These are phyloP conservation scores for Lenwebbia sp. DNA, from an alignment of 345 rosid genomes.

Conservation along the genomic window DNA sequence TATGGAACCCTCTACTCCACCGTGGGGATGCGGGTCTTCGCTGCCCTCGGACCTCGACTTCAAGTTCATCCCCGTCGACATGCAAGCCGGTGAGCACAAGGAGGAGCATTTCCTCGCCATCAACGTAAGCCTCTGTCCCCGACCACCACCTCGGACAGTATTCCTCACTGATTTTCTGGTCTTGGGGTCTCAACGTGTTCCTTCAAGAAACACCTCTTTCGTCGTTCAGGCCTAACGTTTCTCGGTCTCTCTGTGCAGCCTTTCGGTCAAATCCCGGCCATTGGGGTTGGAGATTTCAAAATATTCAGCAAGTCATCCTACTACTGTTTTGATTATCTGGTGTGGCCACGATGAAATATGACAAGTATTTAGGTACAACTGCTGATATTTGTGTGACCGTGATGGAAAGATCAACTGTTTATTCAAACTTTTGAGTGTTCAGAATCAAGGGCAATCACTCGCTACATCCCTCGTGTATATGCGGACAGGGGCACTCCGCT, in stretches of 20 bases:
- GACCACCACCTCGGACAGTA: constrained; percentile 1
- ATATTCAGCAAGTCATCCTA: constrained; percentile 38
- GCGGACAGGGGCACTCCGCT: constrained; percentile 49
- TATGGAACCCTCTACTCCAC: constrained; percentile 10
- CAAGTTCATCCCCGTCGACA: constrained; percentile 13
- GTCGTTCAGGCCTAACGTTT: constrained; percentile 24
- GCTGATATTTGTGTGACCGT: not conserved
- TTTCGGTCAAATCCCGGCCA: constrained; percentile 64
- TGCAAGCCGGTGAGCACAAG: constrained; percentile 17
- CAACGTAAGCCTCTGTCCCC: not conserved
- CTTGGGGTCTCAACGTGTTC: not conserved
- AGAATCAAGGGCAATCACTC: constrained; percentile 81
- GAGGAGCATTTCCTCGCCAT: constrained; percentile 14
- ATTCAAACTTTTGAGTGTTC: not conserved
- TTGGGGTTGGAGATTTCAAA: constrained; percentile 54
- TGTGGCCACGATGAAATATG: not conserved
- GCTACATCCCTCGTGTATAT: constrained; percentile 34
- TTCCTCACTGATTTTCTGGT: not conserved
- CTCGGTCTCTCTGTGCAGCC: constrained; percentile 51
- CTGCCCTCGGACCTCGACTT: constrained; percentile 15
- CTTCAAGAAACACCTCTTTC: constrained; percentile 10
- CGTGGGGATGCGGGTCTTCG: constrained; percentile 8
- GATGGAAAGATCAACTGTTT: not conserved
- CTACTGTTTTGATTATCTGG: not conserved
- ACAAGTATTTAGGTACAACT: not conserved